Base-by-base conservation (phyloP, 225 moss, liverwort and hornwort genomes). In the Bryoerythrophyllum caledonicum region DNA sequence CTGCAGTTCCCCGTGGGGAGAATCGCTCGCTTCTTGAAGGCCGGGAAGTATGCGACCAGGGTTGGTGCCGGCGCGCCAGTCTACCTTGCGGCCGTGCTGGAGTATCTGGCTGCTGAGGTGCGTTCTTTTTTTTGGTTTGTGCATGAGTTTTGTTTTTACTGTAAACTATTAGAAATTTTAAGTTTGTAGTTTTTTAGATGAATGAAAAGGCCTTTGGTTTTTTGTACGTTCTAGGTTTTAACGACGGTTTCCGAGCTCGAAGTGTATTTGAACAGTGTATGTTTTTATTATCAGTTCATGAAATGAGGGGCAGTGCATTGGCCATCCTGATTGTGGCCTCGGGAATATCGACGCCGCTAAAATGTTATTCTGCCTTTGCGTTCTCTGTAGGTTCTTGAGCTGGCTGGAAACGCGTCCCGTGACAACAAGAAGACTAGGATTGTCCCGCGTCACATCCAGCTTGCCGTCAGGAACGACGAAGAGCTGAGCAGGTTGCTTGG, bases 391-490 rank as follows among this genome's bases (percentile, higher is more conserved):
- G 75, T 81, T 32, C 71, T 81, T 0, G 81, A 81, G 71, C 71
- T 81, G 55, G 81, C 81, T 19, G 81, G 81, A 58, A 81, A 81
- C 24, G 81, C 81, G 5, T 81, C 81, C 7, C 70, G 81, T 0
- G 81, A 81, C 51, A 81, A 81, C 70, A 81, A 81, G 81, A 81
- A 81, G 38, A 81, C 81, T 0, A 76, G 81, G 24, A 81, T 81
- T 56, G 81, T 84, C 13, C 84, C 84, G 15, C 81, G 84, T 6
- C 84, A 84, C 11, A 81, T 84, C 0, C 84, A 84, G 52, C 77
- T 84, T 14, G 84, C 84, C 5, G 81, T 84, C 21, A 81, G 77
- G 70, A 84, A 84, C 20, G 84, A 84, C 5, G 84, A 81, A 34
- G 84, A 84, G 74, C 32, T 84, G 40, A 77, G 84, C 51, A 78